Base-by-base conservation (phyloP, 2,329 filamentous ascomycete genomes). In the Apiospora arundinis region DNA sequence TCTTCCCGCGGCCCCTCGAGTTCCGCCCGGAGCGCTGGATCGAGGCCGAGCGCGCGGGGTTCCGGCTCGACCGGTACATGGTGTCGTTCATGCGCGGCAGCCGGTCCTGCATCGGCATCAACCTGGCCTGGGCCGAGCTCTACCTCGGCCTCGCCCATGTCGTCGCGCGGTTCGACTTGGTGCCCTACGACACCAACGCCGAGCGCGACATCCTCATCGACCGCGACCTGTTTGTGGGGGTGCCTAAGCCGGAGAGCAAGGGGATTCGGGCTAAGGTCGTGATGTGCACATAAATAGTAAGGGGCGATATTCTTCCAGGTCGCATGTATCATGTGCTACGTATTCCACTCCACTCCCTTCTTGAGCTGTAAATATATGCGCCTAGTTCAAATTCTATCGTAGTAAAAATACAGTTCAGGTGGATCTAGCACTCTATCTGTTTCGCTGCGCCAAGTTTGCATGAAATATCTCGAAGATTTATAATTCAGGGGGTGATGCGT, bases 21-120 rank as follows among this genome's bases (percentile, higher is more conserved):
- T 72, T 72, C 65, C 16, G n/a, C 1, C 71, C 71, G 12, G 46
- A 63, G n/a, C 68, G 71, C 48, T 72, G 71, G 71, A n/a, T 67
- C n/a, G 65, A 67, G 5, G 44, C n/a, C 12, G 25, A 28, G n/a
- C 40, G n/a, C n/a, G 44, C 56, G 28, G 32, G 42, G 4, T 4
- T 45, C 42, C 56, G 32, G 56, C 56, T 63, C 9, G 56, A 63
- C 7, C 40, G 65, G 14, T 67, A 67, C 40, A 44, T 67, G 44
- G 44, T 49, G 12, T 44, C 65, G n/a, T 67, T 67, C 65, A 46
- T 44, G 40, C 65, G 65, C 65, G 65, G 65, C 25, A 67, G 65
- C 25, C 40, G 65, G 6, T 18, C 40, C 6, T 67, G 65, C 9
- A 25, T 67, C 44, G 65, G 65, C 12, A 46, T 67, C 42, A 67